Evolutionary conservation across 2,329 filamentous ascomycete species (phyloP).

Genomic region (Fusarium newnesense): DNA sequence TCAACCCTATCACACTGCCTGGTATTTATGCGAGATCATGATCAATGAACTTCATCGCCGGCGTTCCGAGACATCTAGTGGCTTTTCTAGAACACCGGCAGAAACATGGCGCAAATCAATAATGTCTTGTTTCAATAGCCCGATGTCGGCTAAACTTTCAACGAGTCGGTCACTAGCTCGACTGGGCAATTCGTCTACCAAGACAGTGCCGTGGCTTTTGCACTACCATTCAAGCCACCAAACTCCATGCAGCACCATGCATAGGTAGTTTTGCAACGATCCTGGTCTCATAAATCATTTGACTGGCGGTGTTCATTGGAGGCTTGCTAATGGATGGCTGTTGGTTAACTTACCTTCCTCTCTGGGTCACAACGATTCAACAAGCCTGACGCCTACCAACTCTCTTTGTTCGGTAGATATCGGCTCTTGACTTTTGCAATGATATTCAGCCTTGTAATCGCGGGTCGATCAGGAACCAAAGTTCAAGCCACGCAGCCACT

Average conservation of each 20-base stretch:
- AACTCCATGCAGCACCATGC: constrained; percentile 3
- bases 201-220: constrained; percentile 15
- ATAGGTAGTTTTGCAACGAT: background rate
- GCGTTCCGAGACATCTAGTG: background rate
- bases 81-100: constrained; percentile 26
- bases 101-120: constrained; percentile 24
- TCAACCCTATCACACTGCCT: background rate
- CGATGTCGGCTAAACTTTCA: background rate
- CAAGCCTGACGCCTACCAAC: constrained; percentile 1
- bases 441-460: constrained; percentile 3
- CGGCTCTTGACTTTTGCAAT: background rate
- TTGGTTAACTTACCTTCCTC: constrained; percentile 30
- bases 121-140: background rate
- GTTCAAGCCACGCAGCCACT: constrained; percentile 15
- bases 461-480: constrained; percentile 38
- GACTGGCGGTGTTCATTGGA: background rate
- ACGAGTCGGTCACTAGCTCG: constrained; percentile 1
- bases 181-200: background rate
- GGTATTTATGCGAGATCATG: background rate
- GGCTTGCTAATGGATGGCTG: background rate
- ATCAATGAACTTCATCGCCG: background rate
- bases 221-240: constrained; percentile 3
- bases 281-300: constrained; percentile 15
- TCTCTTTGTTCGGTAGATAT: constrained; percentile 18
- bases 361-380: constrained; percentile 17